These are phyloP conservation scores for Jaapia argillacea DNA, from an alignment of 768 basidiomycete species.

Conservation along the genomic window DNA sequence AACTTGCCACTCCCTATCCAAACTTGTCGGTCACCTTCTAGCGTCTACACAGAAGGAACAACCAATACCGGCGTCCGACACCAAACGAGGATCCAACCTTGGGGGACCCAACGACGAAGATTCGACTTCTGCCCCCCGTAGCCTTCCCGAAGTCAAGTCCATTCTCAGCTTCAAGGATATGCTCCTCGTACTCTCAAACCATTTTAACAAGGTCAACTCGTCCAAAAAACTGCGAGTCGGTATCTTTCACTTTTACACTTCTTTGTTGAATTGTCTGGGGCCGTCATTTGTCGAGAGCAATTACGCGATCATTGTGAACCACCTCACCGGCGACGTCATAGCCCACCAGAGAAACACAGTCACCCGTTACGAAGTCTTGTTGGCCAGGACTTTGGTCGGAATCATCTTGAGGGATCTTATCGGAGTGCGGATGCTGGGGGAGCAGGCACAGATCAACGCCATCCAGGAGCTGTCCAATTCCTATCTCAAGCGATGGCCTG, in stretches of 20 bases:
- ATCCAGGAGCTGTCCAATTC: slow-evolving; percentile 76
- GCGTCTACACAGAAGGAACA: slow-evolving; percentile 73
- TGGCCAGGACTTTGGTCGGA: slow-evolving; percentile 63
- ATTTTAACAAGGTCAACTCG: slow-evolving; percentile 67
- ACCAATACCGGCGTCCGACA: slow-evolving; percentile 41
- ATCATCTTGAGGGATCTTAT: slow-evolving; percentile 80
- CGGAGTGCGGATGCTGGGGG: slow-evolving; percentile 80
- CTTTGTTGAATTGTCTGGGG: slow-evolving; percentile 69
- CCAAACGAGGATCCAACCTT: slow-evolving; percentile 39
- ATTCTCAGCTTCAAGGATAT: slow-evolving; percentile 71
- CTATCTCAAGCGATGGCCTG: slow-evolving; percentile 88
- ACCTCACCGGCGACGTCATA: slow-evolving; percentile 74
- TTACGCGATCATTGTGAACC: slow-evolving; percentile 68
- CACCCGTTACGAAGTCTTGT: slow-evolving; percentile 65
- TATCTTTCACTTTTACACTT: slow-evolving; percentile 82
- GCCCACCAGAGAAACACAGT: slow-evolving; percentile 40
- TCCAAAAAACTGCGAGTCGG: slow-evolving; percentile 72
- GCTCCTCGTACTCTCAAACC: slow-evolving; percentile 67
- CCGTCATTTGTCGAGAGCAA: slow-evolving; percentile 70
- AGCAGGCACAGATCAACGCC: slow-evolving; percentile 88
- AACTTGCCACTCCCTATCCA: slow-evolving; percentile 71
- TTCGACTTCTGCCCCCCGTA: slow-evolving; percentile 30
- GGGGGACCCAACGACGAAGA: slow-evolving; percentile 50
- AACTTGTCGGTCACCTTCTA: slow-evolving; percentile 76
- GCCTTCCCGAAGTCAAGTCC: slow-evolving; percentile 42